A percentile compares a stretch with the other conserved stretches of the same genome.
phyloP scores from a whole-genome alignment of 768 basidiomycete genomes.

The Gymnopilus dilepis region DNA sequence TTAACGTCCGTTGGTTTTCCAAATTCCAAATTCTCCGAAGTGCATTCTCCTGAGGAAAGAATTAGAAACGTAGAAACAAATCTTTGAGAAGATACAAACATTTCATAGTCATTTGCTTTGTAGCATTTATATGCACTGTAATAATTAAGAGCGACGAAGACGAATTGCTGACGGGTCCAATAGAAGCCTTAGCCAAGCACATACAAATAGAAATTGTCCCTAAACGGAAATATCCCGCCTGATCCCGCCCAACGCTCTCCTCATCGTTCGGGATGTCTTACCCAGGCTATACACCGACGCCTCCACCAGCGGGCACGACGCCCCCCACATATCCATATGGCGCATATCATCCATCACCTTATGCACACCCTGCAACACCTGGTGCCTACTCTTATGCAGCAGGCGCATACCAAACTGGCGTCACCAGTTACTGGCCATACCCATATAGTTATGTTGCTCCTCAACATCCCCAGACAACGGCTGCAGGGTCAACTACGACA shows the following conservation, averaged over 20 bases:
- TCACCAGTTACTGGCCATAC: constrained; percentile 78
- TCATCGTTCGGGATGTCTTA: constrained; percentile 25
- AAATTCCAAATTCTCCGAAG: too few relatives aligned
- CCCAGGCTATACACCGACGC: constrained; percentile 27
- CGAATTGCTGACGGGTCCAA: too few relatives aligned
- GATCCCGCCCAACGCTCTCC: not conserved
- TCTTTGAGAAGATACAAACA: too few relatives aligned
- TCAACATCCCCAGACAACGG: constrained; percentile 40
- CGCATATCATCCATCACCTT: constrained; percentile 60
- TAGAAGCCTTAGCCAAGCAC: not conserved
- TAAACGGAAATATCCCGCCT: too few relatives aligned
- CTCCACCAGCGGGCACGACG: constrained; percentile 32
- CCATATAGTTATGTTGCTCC: constrained; percentile 65
- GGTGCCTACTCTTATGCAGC: constrained; percentile 57
- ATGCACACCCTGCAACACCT: constrained; percentile 47
- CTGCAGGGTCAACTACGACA: constrained; percentile 5
- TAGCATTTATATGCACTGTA: too few relatives aligned
- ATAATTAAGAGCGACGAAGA: too few relatives aligned
- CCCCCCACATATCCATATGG: constrained; percentile 70
- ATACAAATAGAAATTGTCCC: not conserved
- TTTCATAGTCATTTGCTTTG: too few relatives aligned
- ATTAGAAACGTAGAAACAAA: too few relatives aligned
- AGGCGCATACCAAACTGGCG: constrained; percentile 62
- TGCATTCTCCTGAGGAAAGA: too few relatives aligned
- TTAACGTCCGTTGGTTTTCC: too few relatives aligned